These are phyloP conservation scores for Aspergillus puulaauensis DNA, from an alignment of 2,329 filamentous ascomycete species.

Conservation along the genomic window DNA sequence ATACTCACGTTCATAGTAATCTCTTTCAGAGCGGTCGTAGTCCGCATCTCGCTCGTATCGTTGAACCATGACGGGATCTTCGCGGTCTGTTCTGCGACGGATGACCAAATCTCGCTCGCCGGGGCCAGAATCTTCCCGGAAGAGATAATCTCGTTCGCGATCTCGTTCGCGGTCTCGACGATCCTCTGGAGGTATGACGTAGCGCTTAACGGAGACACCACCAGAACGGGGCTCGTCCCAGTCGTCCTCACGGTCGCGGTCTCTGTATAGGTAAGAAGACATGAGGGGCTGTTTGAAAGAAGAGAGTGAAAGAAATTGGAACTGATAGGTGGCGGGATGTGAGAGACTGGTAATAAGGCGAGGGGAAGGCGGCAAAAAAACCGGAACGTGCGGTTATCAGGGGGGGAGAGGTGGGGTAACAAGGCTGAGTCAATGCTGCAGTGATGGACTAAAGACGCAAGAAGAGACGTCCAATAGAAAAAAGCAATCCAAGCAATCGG, in stretches of 20 bases:
- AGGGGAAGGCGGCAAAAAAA: constrained; percentile 5
- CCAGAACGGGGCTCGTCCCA: constrained; percentile 44
- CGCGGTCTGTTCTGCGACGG: constrained; percentile 47
- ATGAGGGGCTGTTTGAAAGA: constrained; percentile 13
- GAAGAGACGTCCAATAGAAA: not conserved
- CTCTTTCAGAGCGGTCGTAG: constrained; percentile 47
- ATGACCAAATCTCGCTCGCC: constrained; percentile 46
- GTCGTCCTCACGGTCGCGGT: constrained; percentile 40
- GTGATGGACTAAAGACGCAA: not conserved
- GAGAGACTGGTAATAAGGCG: not conserved
- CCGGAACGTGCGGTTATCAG: not conserved
- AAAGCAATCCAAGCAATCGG: not conserved
- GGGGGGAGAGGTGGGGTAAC: constrained; percentile 11
- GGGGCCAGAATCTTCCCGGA: constrained; percentile 30
- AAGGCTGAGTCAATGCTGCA: constrained; percentile 10
- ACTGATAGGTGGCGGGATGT: constrained; percentile 4
- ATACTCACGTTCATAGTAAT: constrained; percentile 47
- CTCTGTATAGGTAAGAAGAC: constrained; percentile 40
- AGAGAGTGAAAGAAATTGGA: constrained; percentile 1
- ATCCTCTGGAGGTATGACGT: constrained; percentile 49
- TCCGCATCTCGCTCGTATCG: constrained; percentile 50
- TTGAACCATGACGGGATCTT: constrained; percentile 40
- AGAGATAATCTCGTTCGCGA: constrained; percentile 28
- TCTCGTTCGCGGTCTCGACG: constrained; percentile 22
- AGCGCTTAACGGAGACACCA: constrained; percentile 55